Conservation (phyloP, 1,284 basidiomycete genomes). For the Microbotryum violaceum region DNA sequence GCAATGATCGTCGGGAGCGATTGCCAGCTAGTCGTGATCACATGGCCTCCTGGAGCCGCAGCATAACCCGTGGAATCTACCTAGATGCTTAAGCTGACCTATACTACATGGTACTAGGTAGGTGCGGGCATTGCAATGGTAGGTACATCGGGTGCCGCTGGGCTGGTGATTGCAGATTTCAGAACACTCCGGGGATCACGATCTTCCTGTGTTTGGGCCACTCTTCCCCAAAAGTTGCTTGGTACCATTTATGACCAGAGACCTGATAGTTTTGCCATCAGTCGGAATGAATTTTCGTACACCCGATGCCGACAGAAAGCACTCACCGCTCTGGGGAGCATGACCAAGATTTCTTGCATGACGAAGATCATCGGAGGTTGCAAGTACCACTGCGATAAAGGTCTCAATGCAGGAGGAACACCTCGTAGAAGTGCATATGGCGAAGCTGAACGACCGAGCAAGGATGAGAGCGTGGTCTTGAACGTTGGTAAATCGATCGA, state of each 20-base stretch:
- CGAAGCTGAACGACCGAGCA: background rate
- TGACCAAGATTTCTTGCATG: slow-evolving; percentile 22
- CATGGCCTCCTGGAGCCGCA: too few relatives aligned
- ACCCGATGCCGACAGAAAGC: background rate
- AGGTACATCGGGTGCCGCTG: too few relatives aligned
- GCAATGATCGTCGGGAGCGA: too few relatives aligned
- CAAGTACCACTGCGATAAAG: slow-evolving; percentile 12
- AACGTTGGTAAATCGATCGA: background rate
- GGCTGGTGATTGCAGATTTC: background rate
- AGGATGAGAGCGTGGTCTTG: background rate
- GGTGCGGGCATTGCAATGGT: too few relatives aligned
- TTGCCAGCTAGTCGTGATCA: too few relatives aligned
- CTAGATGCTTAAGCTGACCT: too few relatives aligned
- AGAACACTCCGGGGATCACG: slow-evolving; percentile 26
- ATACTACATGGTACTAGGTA: too few relatives aligned
- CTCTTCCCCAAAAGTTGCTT: slow-evolving; percentile 30
- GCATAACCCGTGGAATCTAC: too few relatives aligned
- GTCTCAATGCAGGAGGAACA: slow-evolving; percentile 6
- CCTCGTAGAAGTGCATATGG: slow-evolving; percentile 5
- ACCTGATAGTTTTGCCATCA: background rate
- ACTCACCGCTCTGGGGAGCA: slow-evolving; percentile 33
- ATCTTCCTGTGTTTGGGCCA: slow-evolving; percentile 27
- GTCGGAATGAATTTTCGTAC: background rate
- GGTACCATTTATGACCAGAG: slow-evolving; percentile 34
- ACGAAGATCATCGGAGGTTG: slow-evolving; percentile 17